phyloP scores from a whole-genome alignment of 1,284 basidiomycete genomes.

The Ustanciosporium gigantosporum region DNA sequence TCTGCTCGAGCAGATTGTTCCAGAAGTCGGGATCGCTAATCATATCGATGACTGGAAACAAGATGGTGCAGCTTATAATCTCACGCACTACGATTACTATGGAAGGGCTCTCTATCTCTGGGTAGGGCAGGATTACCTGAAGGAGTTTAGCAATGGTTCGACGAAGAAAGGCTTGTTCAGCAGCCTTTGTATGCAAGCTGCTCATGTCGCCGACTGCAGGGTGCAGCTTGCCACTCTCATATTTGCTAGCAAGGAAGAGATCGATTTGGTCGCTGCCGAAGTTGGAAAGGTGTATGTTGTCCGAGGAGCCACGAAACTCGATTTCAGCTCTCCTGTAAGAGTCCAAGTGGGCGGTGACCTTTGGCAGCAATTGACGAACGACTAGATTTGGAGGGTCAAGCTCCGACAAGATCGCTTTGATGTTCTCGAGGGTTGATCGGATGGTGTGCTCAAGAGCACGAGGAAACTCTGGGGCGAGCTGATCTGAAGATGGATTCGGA shows the following conservation, averaged over 20 bases:
- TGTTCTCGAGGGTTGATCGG: conserved; percentile 69
- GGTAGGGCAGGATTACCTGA: conserved; percentile 73
- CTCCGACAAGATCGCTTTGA: conserved; percentile 67
- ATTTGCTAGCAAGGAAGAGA: conserved; percentile 70
- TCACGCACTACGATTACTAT: conserved; percentile 77
- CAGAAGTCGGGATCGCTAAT: conserved; percentile 92
- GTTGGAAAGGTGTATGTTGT: conserved; percentile 12
- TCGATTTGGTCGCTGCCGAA: conserved; percentile 63
- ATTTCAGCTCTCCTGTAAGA: conserved; percentile 89
- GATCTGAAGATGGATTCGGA: conserved; percentile 1
- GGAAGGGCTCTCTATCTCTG: conserved; percentile 73
- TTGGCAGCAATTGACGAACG: conserved; percentile 81
- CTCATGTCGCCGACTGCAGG: conserved; percentile 76
- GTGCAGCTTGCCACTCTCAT: conserved; percentile 67
- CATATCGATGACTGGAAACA: conserved; percentile 88
- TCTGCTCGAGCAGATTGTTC: conserved; percentile 87
- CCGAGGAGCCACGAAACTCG: conserved; percentile 68
- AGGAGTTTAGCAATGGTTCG: conserved; percentile 73
- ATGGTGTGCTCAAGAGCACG: conserved; percentile 77
- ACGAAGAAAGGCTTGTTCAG: conserved; percentile 82
- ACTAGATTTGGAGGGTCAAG: conserved; percentile 78
- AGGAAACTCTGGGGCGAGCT: conserved; percentile 80
- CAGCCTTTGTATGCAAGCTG: conserved; percentile 82
- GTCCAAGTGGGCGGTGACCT: conserved; percentile 83
- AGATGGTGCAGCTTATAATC: conserved; percentile 76